These are phyloP conservation scores for Blastobotrys muscicola DNA, from an alignment of 805 yeast genomes.

Conservation along the genomic window DNA sequence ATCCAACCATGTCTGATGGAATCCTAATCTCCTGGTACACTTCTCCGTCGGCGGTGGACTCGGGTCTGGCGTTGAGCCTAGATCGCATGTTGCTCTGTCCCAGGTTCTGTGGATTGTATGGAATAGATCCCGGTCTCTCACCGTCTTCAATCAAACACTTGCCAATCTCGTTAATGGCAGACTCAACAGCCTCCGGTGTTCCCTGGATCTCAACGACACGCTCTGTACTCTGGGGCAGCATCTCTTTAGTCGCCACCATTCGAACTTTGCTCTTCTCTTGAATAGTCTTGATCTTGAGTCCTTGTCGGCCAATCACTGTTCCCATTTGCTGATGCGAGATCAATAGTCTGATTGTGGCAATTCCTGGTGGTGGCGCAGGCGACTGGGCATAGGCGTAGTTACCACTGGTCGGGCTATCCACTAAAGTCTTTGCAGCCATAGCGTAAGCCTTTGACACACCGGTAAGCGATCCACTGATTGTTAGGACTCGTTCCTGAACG, in stretches of 20 bases:
- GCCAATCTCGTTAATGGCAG: constrained; percentile 49
- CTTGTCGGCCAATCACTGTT: constrained; percentile 77
- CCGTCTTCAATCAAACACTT: constrained; percentile 67
- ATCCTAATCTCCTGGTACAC: constrained; percentile 38
- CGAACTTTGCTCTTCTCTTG: constrained; percentile 61
- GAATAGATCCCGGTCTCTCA: constrained; percentile 54
- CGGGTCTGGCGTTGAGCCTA: neutral
- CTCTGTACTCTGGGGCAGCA: constrained; percentile 72
- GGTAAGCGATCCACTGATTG: constrained; percentile 65
- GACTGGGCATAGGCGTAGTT: constrained; percentile 41
- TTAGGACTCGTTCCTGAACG: constrained; percentile 71
- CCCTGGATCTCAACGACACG: constrained; percentile 86
- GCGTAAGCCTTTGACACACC: constrained; percentile 62
- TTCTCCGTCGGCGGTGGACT: constrained; percentile 25
- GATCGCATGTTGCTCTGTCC: neutral
- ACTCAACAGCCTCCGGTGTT: constrained; percentile 49
- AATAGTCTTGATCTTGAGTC: constrained; percentile 67
- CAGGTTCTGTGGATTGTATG: constrained; percentile 42
- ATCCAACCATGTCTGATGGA: constrained; percentile 80
- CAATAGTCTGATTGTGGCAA: constrained; percentile 54
- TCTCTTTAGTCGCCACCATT: constrained; percentile 82
- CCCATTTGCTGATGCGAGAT: constrained; percentile 84
- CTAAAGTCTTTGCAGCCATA: constrained; percentile 56
- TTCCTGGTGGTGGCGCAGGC: constrained; percentile 42
- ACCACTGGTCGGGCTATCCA: constrained; percentile 45